phyloP scores from a whole-genome alignment of 805 yeast genomes.

The Ogataea glucozyma region DNA sequence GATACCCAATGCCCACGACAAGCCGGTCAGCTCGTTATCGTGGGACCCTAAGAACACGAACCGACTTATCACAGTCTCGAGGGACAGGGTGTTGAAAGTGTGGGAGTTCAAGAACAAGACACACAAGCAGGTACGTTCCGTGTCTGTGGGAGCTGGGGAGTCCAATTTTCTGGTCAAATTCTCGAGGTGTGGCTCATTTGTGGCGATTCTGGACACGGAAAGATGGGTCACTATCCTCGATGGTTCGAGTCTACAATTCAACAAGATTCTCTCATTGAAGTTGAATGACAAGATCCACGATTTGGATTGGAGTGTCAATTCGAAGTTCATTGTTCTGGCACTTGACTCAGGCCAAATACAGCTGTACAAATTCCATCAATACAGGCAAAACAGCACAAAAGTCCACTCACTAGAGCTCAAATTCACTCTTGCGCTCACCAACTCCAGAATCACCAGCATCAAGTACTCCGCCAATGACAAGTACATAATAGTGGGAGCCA shows the following conservation, averaged over 20 bases:
- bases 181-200: conserved; percentile 41
- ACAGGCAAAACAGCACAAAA: conserved; percentile 14
- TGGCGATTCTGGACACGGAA: conserved; percentile 41
- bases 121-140: conserved; percentile 25
- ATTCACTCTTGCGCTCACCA: conserved; percentile 28
- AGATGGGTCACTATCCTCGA: conserved; percentile 35
- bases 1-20: conserved; percentile 42
- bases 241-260: conserved; percentile 28
- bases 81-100: conserved; percentile 43
- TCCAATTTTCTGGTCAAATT: conserved; percentile 32
- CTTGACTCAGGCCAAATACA: conserved; percentile 41
- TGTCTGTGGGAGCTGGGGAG: conserved; percentile 9
- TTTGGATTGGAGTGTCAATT: conserved; percentile 39
- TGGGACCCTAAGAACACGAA: conserved; percentile 48
- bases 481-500: conserved; percentile 43
- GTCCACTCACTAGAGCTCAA: conserved; percentile 23
- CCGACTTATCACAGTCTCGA: conserved; percentile 46
- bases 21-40: conserved; percentile 41
- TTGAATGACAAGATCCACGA: conserved; percentile 37
- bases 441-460: conserved; percentile 40
- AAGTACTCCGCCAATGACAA: conserved; percentile 41
- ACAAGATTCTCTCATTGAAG: conserved; percentile 27
- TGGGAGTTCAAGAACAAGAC: conserved; percentile 41
- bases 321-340: conserved; percentile 35
- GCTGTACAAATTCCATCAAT: conserved; percentile 23